Conservation (phyloP, 768 basidiomycete species). For the Megacollybia marginata region DNA sequence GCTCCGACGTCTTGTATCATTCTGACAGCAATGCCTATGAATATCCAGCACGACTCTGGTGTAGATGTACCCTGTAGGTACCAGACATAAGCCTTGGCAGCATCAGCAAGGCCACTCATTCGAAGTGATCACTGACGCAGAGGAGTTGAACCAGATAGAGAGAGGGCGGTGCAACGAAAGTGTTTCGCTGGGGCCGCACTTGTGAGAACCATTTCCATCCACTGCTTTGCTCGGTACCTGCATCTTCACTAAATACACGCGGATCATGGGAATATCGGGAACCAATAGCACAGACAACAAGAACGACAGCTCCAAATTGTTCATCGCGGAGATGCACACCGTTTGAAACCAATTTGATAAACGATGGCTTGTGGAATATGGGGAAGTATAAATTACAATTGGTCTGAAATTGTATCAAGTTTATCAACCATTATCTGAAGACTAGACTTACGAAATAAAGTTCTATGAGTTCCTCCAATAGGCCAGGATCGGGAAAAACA, state of each 20-base stretch:
- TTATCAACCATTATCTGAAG: too few species aligned
- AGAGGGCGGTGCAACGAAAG: conserved; percentile 38
- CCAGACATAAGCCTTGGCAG: conserved; percentile 19
- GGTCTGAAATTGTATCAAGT: background rate
- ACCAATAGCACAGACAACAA: conserved; percentile 46
- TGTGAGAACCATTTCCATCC: conserved; percentile 38
- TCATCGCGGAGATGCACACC: conserved; percentile 30
- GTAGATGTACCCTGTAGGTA: conserved; percentile 25
- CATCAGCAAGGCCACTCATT: background rate
- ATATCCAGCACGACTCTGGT: conserved; percentile 35
- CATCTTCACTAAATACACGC: conserved; percentile 18
- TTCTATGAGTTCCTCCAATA: conserved; percentile 35
- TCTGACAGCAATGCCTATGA: conserved; percentile 39
- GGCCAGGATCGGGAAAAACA: conserved; percentile 26
- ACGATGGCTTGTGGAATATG: conserved; percentile 46
- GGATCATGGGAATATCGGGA: conserved; percentile 33
- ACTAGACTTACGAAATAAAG: conserved; percentile 32
- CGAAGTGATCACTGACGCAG: conserved; percentile 23
- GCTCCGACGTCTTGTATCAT: conserved; percentile 36
- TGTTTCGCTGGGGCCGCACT: conserved; percentile 42
- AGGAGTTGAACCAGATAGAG: conserved; percentile 52
- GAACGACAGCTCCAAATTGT: conserved; percentile 35
- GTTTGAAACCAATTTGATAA: conserved; percentile 27
- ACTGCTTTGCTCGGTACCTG: conserved; percentile 16
- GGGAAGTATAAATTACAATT: conserved; percentile 32